Conservation (phyloP, 805 yeast genomes). For the Candida orba region DNA sequence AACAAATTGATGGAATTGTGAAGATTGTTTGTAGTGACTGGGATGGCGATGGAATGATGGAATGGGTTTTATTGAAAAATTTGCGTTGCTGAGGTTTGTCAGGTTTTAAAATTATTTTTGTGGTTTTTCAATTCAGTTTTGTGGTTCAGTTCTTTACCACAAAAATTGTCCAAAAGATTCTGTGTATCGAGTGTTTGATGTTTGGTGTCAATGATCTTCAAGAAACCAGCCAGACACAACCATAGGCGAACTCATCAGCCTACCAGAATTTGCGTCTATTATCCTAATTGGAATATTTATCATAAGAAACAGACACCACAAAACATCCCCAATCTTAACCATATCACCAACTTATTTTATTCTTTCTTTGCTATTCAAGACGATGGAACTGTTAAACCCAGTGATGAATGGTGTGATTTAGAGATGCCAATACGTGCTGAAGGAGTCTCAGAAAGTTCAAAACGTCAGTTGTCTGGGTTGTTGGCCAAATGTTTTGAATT, state of each 20-base stretch:
- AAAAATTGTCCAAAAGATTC: too few relatives aligned
- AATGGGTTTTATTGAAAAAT: too few relatives aligned
- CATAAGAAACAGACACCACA: slow-evolving; percentile 50
- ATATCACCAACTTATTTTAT: slow-evolving; percentile 64
- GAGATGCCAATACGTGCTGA: slow-evolving; percentile 25
- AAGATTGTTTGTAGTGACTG: too few relatives aligned
- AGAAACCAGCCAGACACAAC: too few relatives aligned
- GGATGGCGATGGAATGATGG: too few relatives aligned
- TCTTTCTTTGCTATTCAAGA: slow-evolving; percentile 62
- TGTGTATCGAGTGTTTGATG: too few relatives aligned
- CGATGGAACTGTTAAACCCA: slow-evolving; percentile 45
- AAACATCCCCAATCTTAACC: slow-evolving; percentile 46
- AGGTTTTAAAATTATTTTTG: too few relatives aligned
- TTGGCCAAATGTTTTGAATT: slow-evolving; percentile 42
- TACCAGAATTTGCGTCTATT: slow-evolving; percentile 34
- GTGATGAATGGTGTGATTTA: slow-evolving; percentile 47
- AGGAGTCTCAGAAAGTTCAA: background rate
- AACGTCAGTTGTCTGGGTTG: slow-evolving; percentile 31
- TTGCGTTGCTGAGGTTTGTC: too few relatives aligned
- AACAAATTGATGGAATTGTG: too few relatives aligned
- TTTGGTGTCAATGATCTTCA: background rate
- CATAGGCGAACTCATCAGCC: too few relatives aligned
- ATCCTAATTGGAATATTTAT: slow-evolving; percentile 60
- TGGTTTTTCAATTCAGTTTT: too few relatives aligned
- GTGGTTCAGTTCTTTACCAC: too few relatives aligned